phyloP scores from a whole-genome alignment of 495 filamentous ascomycete species.

The Penicillium herquei region DNA sequence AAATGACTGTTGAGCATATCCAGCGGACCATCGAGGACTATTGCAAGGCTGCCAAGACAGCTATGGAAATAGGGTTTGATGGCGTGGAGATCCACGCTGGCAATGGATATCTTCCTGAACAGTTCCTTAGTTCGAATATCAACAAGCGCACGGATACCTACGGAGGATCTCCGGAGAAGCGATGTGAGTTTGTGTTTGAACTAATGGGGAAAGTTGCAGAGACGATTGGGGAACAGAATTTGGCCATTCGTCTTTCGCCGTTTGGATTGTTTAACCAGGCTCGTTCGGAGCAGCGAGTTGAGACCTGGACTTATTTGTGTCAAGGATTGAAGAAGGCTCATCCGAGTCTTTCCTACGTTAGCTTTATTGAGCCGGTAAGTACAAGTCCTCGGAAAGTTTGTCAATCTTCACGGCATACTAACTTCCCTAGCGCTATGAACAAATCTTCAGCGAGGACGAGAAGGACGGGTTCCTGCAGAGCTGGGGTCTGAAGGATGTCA shows the following conservation, averaged over 20 bases:
- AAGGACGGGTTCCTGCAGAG: constrained; percentile 37
- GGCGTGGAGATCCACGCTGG: constrained; percentile 58
- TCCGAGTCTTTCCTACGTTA: constrained; percentile 12
- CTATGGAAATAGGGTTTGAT: constrained; percentile 59
- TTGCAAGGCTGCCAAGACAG: constrained; percentile 54
- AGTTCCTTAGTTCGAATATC: constrained; percentile 57
- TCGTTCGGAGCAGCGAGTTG: background rate
- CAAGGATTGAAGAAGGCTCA: constrained; percentile 3
- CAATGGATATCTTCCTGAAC: constrained; percentile 64
- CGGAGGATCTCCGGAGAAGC: constrained; percentile 52
- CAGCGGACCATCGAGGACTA: constrained; percentile 49
- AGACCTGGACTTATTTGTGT: constrained; percentile 9
- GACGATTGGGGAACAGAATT: constrained; percentile 17
- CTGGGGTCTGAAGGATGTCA: constrained; percentile 22
- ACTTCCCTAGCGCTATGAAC: constrained; percentile 44
- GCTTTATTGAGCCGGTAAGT: constrained; percentile 52
- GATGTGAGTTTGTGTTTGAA: constrained; percentile 51
- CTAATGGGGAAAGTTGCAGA: constrained; percentile 11
- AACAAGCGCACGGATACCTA: constrained; percentile 59
- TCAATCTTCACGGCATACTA: too few species aligned
- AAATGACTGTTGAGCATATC: constrained; percentile 53
- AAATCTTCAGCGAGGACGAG: constrained; percentile 43
- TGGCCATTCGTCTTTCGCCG: constrained; percentile 37
- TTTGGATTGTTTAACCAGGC: constrained; percentile 26
- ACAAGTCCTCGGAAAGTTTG: too few species aligned